Evolutionary conservation across 2,329 filamentous ascomycete species (phyloP).

Genomic region (Beauveria scarabaeidicola): DNA sequence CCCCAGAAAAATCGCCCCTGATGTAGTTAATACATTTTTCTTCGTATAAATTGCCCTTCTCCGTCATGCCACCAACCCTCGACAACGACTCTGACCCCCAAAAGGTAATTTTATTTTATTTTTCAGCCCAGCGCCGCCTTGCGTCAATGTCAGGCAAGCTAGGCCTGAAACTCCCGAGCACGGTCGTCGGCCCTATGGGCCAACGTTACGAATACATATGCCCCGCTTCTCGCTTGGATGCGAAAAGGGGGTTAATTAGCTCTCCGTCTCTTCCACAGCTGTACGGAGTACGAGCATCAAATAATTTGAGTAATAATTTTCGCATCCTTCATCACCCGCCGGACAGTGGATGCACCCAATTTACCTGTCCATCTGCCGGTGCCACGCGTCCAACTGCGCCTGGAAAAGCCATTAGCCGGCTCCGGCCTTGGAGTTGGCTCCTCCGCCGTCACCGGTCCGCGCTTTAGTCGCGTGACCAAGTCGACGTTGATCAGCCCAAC

Average conservation of each 20-base stretch:
- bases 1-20: too few relatives aligned
- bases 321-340: background rate
- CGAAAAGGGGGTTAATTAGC: background rate
- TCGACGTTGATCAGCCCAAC: background rate
- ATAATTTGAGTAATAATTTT: too few relatives aligned
- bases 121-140: background rate
- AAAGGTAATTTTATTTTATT: background rate
- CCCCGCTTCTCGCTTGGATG: background rate
- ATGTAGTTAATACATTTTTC: too few relatives aligned
- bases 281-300: too few relatives aligned
- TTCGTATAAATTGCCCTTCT: too few relatives aligned
- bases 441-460: background rate
- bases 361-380: too few relatives aligned
- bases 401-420: background rate
- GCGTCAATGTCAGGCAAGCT: background rate
- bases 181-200: background rate
- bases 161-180: background rate
- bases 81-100: too few relatives aligned
- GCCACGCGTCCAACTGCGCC: background rate
- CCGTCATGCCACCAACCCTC: too few relatives aligned
- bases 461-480: background rate
- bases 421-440: background rate
- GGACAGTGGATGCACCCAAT: too few relatives aligned
- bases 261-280: background rate
- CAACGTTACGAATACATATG: background rate